Evolutionary conservation across 805 yeast genomes (phyloP), one percentile per base, ranked within the genome.

Genomic region (Huiozyma sinensis): DNA sequence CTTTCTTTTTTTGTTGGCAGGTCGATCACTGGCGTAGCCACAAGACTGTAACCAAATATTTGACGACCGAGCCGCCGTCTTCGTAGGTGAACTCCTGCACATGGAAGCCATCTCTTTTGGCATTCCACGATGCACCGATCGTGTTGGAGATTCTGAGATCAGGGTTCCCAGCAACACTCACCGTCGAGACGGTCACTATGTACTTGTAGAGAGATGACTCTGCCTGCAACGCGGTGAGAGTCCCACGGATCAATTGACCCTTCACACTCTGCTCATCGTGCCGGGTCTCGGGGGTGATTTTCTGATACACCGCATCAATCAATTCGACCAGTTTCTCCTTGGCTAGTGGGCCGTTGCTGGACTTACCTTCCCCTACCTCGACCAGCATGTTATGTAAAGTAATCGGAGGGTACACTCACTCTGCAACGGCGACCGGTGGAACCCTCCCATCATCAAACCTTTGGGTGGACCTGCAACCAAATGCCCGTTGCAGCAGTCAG

Each of bases 91-190:
- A 17, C 24, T 17, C 24, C 24, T 17, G 24, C 24, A 17, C 24
- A 17, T 17, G 24, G 24, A 17, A 17, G 24, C 84, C 85, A 57
- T 80, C 87, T 39, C 67, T 75, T 9, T 63, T 60, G 7, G 64
- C 54, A 48, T 78, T 78, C 83, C 84, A 79, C 5, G 71, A 62
- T 0, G 80, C 72, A 8, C 80, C 81, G 40, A 76, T 64, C 5
- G 67, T 58, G 7, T 71, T 62, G 3, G 60, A 50, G 13, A 71
- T 43, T 7, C 43, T 40, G 7, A 56, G 39, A 11, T 11, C 12
- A 50, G 27, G 24, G 13, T 30, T 31, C 11, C 32, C 27, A 12
- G 29, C 33, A 27, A 37, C 28, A 11, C 32, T 28, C 3, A 31
- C 33, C 9, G 9, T 31, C 2, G 44, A 31, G 31, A 42, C 12